phyloP scores from a whole-genome alignment of 1,139 yeast species.

The Lodderomyces margitis region DNA sequence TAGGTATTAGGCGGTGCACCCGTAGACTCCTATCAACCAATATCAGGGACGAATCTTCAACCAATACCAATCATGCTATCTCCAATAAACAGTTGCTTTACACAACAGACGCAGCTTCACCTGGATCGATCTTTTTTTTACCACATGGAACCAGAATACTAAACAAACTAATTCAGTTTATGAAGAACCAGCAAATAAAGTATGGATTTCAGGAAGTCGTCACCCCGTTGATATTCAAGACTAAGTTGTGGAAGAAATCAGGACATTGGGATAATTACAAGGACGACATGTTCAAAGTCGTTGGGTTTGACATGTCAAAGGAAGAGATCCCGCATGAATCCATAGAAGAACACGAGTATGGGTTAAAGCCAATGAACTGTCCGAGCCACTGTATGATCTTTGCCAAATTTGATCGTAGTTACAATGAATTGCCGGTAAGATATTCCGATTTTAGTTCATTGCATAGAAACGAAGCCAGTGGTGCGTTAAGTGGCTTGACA shows the following conservation, averaged over 20 bases:
- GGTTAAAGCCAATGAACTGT: slow-evolving; percentile 97
- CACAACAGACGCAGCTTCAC: slow-evolving; percentile 74
- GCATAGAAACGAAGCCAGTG: slow-evolving; percentile 94
- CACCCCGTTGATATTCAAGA: slow-evolving; percentile 87
- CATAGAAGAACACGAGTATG: slow-evolving; percentile 52
- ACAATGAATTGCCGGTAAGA: slow-evolving; percentile 85
- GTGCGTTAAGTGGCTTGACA: slow-evolving; percentile 91
- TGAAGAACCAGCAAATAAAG: slow-evolving; percentile 78
- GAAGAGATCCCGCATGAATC: slow-evolving; percentile 22
- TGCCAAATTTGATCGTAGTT: slow-evolving; percentile 78
- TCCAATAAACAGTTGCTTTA: slow-evolving; percentile 71
- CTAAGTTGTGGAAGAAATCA: slow-evolving; percentile 81
- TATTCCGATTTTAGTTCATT: slow-evolving; percentile 90
- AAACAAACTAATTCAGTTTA: slow-evolving; percentile 72
- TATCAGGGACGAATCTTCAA: slow-evolving; percentile 21
- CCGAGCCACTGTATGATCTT: slow-evolving; percentile 96
- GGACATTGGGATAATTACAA: slow-evolving; percentile 97
- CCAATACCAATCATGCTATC: slow-evolving; percentile 46
- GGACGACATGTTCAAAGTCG: slow-evolving; percentile 89
- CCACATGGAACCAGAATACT: slow-evolving; percentile 90
- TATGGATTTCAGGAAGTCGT: slow-evolving; percentile 92
- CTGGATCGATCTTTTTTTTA: slow-evolving; percentile 85
- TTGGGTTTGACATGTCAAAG: slow-evolving; percentile 42
- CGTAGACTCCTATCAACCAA: slow-evolving; percentile 9
- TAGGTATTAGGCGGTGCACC: slow-evolving; percentile 2